Conservation (phyloP, 78 protist species). For the Creolimax fragrantissima region DNA sequence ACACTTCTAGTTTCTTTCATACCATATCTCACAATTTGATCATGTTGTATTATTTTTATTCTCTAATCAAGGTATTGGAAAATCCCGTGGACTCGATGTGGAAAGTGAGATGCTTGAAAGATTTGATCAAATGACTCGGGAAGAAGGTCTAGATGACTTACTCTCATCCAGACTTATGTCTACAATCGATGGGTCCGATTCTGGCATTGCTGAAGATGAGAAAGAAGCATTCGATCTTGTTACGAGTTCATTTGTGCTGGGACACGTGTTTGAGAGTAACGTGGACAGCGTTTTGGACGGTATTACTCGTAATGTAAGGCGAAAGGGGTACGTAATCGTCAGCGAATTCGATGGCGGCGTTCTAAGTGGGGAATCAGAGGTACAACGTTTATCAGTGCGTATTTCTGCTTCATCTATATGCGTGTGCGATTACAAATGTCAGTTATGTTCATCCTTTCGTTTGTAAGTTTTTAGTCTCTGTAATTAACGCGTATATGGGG, state of each 20-base stretch:
- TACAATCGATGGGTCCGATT: not conserved
- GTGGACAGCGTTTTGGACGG: not conserved
- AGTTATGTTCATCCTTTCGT: too few relatives aligned
- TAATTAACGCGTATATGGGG: too few relatives aligned
- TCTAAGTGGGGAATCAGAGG: not conserved
- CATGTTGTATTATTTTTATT: too few relatives aligned
- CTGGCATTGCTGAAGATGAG: not conserved
- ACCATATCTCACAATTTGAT: too few relatives aligned
- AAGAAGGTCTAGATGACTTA: not conserved
- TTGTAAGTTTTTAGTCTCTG: too few relatives aligned
- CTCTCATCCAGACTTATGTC: not conserved
- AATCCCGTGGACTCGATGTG: not conserved
- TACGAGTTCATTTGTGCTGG: not conserved
- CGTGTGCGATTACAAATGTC: too few relatives aligned
- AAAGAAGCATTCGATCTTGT: not conserved
- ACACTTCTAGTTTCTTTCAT: too few relatives aligned
- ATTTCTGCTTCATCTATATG: too few relatives aligned
- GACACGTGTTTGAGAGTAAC: not conserved
- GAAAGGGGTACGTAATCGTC: not conserved
- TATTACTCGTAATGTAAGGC: not conserved
- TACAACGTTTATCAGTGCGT: too few relatives aligned
- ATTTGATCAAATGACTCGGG: not conserved
- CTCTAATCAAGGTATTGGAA: not conserved
- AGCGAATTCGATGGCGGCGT: not conserved
- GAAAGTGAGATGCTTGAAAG: not conserved